Evolutionary conservation across 1,139 yeast genomes (phyloP).

Genomic region (Hyphopichia wangnamkhiaoensis): DNA sequence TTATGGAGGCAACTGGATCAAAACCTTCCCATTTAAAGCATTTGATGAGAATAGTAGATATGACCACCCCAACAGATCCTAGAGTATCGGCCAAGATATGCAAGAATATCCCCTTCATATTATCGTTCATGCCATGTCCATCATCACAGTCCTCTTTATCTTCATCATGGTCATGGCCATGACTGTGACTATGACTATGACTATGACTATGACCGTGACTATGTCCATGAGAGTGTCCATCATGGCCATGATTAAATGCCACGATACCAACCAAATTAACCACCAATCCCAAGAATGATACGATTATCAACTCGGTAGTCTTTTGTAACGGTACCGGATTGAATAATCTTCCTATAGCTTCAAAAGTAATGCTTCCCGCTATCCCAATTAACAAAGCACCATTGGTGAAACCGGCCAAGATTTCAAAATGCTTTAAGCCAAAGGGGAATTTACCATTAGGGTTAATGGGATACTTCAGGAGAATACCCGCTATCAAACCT

Average conservation of each 20-base stretch:
- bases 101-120: slow-evolving; percentile 90
- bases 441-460: slow-evolving; percentile 79
- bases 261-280: slow-evolving; percentile 92
- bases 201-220: slow-evolving; percentile 32
- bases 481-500: slow-evolving; percentile 82
- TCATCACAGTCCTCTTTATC: slow-evolving; percentile 7
- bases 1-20: slow-evolving; percentile 89
- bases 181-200: slow-evolving; percentile 32
- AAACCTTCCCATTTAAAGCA: slow-evolving; percentile 63
- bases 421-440: slow-evolving; percentile 83
- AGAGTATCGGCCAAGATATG: slow-evolving; percentile 94
- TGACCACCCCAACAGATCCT: slow-evolving; percentile 94
- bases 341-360: slow-evolving; percentile 78
- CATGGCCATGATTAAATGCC: slow-evolving; percentile 85
- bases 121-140: slow-evolving; percentile 59
- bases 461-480: slow-evolving; percentile 45
- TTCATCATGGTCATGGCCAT: slow-evolving; percentile 18
- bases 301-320: slow-evolving; percentile 84
- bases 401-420: slow-evolving; percentile 92
- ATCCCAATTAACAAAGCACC: slow-evolving; percentile 87
- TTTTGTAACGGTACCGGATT: slow-evolving; percentile 77
- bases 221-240: slow-evolving; percentile 31
- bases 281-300: slow-evolving; percentile 77
- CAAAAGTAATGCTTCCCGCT: slow-evolving; percentile 83
- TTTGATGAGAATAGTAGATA: slow-evolving; percentile 73